These are phyloP conservation scores for Tuber magnatum DNA, from an alignment of 495 filamentous ascomycete genomes.

Conservation along the genomic window DNA sequence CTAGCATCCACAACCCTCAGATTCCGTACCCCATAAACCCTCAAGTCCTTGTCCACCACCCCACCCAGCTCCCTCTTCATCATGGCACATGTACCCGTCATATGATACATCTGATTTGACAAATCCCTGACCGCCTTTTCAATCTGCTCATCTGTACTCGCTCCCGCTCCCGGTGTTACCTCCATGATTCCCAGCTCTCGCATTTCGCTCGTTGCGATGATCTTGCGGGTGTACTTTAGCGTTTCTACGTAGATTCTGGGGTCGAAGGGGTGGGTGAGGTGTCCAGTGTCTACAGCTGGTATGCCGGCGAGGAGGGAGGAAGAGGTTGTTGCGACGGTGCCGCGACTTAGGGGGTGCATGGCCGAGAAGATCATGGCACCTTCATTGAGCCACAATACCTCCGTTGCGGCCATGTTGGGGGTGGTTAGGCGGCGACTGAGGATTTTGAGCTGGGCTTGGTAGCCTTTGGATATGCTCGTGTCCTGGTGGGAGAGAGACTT, in stretches of 20 bases:
- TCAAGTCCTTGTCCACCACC: slow-evolving; percentile 44
- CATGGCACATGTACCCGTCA: slow-evolving; percentile 45
- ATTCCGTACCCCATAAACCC: slow-evolving; percentile 47
- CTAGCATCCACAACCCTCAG: slow-evolving; percentile 51
- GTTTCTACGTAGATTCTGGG: not conserved
- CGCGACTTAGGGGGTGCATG: slow-evolving; percentile 43
- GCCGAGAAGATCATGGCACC: not conserved
- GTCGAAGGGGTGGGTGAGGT: slow-evolving; percentile 14
- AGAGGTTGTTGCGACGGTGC: slow-evolving; percentile 42
- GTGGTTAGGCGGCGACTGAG: not conserved
- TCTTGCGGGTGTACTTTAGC: not conserved
- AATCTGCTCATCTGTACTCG: slow-evolving; percentile 28
- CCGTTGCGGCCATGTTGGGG: not conserved
- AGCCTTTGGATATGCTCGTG: slow-evolving; percentile 1
- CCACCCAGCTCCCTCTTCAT: slow-evolving; percentile 47
- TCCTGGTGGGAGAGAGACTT: not conserved
- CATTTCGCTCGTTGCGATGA: slow-evolving; percentile 18
- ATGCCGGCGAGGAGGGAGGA: slow-evolving; percentile 11
- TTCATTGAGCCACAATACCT: not conserved
- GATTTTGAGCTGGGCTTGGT: slow-evolving; percentile 2
- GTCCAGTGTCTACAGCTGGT: slow-evolving; percentile 5
- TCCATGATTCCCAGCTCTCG: slow-evolving; percentile 34
- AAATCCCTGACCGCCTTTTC: slow-evolving; percentile 33
- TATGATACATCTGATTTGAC: slow-evolving; percentile 41
- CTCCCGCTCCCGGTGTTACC: slow-evolving; percentile 31